Conservation (phyloP, 768 basidiomycete species). For the Leccinum obscurum region DNA sequence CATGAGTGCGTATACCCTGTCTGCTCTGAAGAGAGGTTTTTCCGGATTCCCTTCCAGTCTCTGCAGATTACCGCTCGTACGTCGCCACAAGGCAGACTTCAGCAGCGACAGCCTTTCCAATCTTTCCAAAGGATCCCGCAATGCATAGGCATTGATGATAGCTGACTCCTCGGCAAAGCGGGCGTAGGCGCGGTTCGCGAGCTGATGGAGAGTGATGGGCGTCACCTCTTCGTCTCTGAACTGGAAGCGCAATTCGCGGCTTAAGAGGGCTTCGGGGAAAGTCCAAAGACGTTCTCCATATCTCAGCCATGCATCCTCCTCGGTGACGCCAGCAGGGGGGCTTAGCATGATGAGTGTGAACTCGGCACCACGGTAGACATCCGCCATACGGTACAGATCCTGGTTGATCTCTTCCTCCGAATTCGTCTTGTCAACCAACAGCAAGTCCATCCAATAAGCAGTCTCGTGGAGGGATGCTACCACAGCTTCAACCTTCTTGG, state of each 20-base stretch:
- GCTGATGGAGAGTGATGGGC: slow-evolving; percentile 21
- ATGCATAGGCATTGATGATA: slow-evolving; percentile 22
- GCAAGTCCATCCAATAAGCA: slow-evolving; percentile 28
- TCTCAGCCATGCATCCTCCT: slow-evolving; percentile 12
- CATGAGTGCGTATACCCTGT: slow-evolving; percentile 30
- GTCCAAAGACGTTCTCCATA: slow-evolving; percentile 29
- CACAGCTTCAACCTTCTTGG: not conserved
- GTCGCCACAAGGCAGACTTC: slow-evolving; percentile 25
- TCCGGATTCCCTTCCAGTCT: not conserved
- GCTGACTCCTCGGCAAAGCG: slow-evolving; percentile 18
- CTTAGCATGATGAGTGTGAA: slow-evolving; percentile 27
- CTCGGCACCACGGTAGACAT: slow-evolving; percentile 21
- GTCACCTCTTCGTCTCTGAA: slow-evolving; percentile 14
- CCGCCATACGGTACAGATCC: slow-evolving; percentile 28
- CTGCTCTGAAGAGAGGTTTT: slow-evolving; percentile 8
- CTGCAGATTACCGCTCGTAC: slow-evolving; percentile 7
- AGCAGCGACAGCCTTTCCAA: slow-evolving; percentile 24
- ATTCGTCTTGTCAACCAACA: not conserved
- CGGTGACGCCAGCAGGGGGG: not conserved
- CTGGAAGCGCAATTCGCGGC: slow-evolving; percentile 20
- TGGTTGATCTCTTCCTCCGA: slow-evolving; percentile 5
- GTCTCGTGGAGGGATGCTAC: slow-evolving; percentile 7
- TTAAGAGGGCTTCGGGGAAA: slow-evolving; percentile 23
- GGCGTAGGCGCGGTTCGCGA: slow-evolving; percentile 24
- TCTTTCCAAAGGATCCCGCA: slow-evolving; percentile 23